Base-by-base conservation (phyloP, 352 stramenopile species). In the Phytophthora citricola region DNA sequence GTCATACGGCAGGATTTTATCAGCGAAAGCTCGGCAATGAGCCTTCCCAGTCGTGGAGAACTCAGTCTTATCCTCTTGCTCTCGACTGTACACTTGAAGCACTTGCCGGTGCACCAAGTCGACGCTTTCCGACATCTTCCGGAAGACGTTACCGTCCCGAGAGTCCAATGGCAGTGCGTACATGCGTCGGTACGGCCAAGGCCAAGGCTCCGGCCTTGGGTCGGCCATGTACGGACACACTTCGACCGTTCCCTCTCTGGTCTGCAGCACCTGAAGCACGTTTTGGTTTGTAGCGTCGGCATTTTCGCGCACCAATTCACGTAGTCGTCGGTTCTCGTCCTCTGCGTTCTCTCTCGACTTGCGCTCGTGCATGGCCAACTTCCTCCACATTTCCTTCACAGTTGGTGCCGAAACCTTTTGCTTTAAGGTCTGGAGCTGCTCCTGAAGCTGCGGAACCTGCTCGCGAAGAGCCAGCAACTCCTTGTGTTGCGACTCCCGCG, bases 1-100 rank as follows among this genome's bases (percentile, higher is more conserved):
- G 12, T 71, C 66, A 46, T 78, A 84, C 7, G 76, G 76, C 36
- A 84, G 54, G 12, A 74, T 53, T 56, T 84, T 79, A 57, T 79
- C 76, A 2, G 73, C 70, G 8, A 79, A 71, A 5, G 68, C 40
- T 12, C 68, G 66, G 36, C 67, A 44, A 48, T 76, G 58, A 14
- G 47, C 41, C 5, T 69, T 58, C 24, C 26, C 36, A n/a, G 22
- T 11, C 27, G 44, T 53, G 1, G 22, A 46, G 20, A 63, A 27
- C 9, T 36, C 31, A 12, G 31, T 36, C 14, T 9, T 36, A 36
- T 9, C 31, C 8, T 36, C 31, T 36, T 36, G 31, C 31, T 36
- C 31, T 6, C 12, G 57, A 40, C 38, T 51, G 38, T 65, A 78
- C 4, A 78, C 63, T 26, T 51, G 44, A 48, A 82, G 63, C 20